Percentiles rank a stretch among this genome's conserved stretches.
These are phyloP conservation scores for Aspergillus sparsus DNA, from an alignment of 495 filamentous ascomycete species.

Conservation along the genomic window DNA sequence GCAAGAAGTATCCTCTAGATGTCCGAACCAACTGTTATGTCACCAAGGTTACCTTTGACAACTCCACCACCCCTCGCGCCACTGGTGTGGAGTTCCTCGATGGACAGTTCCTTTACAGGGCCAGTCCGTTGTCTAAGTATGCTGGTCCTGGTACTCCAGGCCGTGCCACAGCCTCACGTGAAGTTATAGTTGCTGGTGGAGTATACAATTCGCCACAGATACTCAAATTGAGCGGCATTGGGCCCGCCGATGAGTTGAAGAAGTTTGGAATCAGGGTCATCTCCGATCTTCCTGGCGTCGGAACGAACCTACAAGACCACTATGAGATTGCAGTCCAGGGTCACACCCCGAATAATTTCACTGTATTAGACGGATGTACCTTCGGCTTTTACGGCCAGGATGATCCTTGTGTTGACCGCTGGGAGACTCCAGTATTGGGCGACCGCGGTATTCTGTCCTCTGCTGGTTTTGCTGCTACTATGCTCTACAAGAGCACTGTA, in stretches of 20 bases:
- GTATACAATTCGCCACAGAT: conserved; percentile 65
- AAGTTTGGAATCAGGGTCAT: conserved; percentile 51
- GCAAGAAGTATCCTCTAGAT: conserved; percentile 57
- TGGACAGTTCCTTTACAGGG: conserved; percentile 60
- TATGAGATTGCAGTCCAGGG: conserved; percentile 57
- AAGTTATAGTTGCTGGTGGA: conserved; percentile 66
- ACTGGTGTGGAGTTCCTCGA: conserved; percentile 64
- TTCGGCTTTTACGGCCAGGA: conserved; percentile 31
- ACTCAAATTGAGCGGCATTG: conserved; percentile 67
- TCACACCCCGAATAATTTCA: conserved; percentile 47
- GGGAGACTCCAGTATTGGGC: conserved; percentile 35
- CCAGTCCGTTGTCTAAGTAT: conserved; percentile 45
- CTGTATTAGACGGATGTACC: conserved; percentile 51
- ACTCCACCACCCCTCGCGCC: conserved; percentile 46
- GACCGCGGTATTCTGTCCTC: conserved; percentile 53
- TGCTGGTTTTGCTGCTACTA: conserved; percentile 48
- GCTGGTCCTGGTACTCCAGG: conserved; percentile 41
- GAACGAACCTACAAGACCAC: conserved; percentile 66
- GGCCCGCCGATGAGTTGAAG: conserved; percentile 51
- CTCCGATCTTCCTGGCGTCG: conserved; percentile 61
- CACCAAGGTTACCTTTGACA: conserved; percentile 60
- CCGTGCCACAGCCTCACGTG: conserved; percentile 50
- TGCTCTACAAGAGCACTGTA: conserved; percentile 46
- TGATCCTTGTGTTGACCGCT: conserved; percentile 55
- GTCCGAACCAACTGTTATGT: conserved; percentile 60